A percentile compares a stretch with the other conserved stretches of the same genome.
phyloP scores from a whole-genome alignment of 805 yeast genomes.

The Candida krabiensis region DNA sequence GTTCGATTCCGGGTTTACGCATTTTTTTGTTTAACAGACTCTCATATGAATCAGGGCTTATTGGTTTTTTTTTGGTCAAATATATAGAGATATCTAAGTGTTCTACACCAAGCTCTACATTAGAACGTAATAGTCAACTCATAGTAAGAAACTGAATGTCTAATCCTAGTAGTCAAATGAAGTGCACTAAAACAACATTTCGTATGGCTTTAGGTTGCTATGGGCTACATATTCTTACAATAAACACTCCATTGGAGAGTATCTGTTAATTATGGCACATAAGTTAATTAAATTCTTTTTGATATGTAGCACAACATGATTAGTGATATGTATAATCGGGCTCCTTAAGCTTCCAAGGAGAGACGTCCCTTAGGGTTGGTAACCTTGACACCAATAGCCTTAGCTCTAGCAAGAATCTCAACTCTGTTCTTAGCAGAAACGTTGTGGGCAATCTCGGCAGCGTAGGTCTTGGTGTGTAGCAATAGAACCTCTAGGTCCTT shows the following conservation, averaged over 20 bases:
- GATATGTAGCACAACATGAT: constrained; percentile 9
- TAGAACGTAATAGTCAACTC: too few species aligned
- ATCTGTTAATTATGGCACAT: too few species aligned
- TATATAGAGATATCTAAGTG: too few species aligned
- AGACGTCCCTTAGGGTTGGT: constrained; percentile 99
- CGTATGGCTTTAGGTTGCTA: too few species aligned
- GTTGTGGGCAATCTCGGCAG: constrained; percentile 99
- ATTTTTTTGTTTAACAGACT: constrained; percentile 4
- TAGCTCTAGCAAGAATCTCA: constrained; percentile 93
- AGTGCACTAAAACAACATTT: too few species aligned
- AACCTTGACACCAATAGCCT: constrained; percentile 97
- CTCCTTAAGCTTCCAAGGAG: constrained; percentile 88
- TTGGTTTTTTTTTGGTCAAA: too few species aligned
- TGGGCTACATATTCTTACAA: too few species aligned
- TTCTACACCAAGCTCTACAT: too few species aligned
- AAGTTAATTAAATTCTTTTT: constrained; percentile 18
- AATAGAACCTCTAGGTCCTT: constrained; percentile 92
- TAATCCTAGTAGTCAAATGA: too few species aligned
- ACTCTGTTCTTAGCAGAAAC: constrained; percentile 98
- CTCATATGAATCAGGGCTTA: too few species aligned
- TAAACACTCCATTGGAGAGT: too few species aligned
- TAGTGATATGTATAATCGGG: not conserved
- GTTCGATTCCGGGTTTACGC: constrained; percentile 18
- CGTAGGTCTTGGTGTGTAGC: constrained; percentile 97
- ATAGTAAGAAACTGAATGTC: too few species aligned